Evolutionary conservation across 2,329 filamentous ascomycete genomes (phyloP).

Genomic region (Trichoderma brevicompactum): DNA sequence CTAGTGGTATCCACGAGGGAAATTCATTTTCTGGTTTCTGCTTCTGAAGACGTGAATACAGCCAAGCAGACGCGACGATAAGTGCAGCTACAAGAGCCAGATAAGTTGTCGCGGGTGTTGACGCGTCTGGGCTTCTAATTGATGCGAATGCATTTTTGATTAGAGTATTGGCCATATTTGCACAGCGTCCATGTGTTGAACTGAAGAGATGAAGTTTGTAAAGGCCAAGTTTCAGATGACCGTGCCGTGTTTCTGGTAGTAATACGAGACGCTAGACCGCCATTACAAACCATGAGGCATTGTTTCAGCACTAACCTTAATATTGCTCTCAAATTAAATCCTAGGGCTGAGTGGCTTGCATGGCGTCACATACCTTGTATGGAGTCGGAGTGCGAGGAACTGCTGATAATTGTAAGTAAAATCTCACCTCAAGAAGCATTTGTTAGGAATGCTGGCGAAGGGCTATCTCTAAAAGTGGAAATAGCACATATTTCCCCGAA

Average conservation of each 20-base stretch:
- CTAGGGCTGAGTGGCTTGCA: constrained; percentile 3
- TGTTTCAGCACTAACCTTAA: not conserved
- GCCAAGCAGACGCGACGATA: not conserved
- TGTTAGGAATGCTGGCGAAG: no score
- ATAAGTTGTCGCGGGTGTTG: not conserved
- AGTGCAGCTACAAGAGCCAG: not conserved
- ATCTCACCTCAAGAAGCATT: no score
- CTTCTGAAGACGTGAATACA: not conserved
- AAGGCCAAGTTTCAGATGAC: not conserved
- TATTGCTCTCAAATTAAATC: not conserved
- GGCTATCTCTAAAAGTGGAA: no score
- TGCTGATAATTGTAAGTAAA: no score
- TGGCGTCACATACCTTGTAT: not conserved
- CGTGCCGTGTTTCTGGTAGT: not conserved
- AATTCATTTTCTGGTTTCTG: not conserved
- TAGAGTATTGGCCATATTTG: not conserved
- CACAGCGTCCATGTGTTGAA: not conserved
- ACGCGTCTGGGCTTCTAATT: not conserved
- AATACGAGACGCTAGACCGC: not conserved
- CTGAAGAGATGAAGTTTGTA: not conserved
- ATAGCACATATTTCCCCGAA: no score
- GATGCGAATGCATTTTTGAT: not conserved
- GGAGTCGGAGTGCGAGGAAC: no score
- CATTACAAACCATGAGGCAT: not conserved
- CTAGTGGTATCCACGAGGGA: constrained; percentile 13